Evolutionary conservation across 2,329 filamentous ascomycete genomes (phyloP), one percentile per base, ranked within the genome.

Genomic region (Xenoacremonium recifei): DNA sequence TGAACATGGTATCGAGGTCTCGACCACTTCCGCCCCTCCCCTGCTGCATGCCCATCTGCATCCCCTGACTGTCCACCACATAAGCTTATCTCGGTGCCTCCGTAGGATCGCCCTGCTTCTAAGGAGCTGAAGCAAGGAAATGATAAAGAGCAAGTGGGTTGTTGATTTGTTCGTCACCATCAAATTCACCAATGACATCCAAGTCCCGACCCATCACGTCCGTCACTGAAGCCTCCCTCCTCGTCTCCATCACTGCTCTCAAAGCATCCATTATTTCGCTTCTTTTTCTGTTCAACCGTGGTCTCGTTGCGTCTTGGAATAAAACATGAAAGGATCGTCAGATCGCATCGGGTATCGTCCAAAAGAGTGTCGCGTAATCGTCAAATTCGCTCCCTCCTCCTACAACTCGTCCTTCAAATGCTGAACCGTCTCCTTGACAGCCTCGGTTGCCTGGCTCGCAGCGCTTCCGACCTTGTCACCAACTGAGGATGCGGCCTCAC

Each of bases 401-500:
- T 55, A 74, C 48, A 74, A 43, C 53, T 74, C 71, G 40, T 75
- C 71, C 44, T 58, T 65, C 15, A 54, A 53, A 29, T 62, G 56
- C 36, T 64, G 58, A 6, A 59, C 57, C 13, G 58, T 60, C 20
- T 67, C 65, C 57, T 69, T 72, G 37, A 69, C 69, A 4, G 62
- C 67, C n/a, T 70, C 66, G 2, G 67, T 69, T 3, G 67, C 70
- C 13, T 66, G 62, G 35, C 63, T 66, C 3, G 65, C 69, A 5
- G 58, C 67, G 37, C 64, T 68, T 23, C 59, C 59, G 13, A 64
- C 60, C 50, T 58, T 64, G 25, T 66, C 60, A 1, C 64, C 65
- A 0, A 61, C 59, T 30, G 60, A 63, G n/a, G 59, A 50, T 1
- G 58, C 63, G 7, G 60, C 60, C 25, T 54, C 58, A 29, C 58